Conservation (phyloP, 2,329 filamentous ascomycete genomes). For the Aspergillus bombycis region DNA sequence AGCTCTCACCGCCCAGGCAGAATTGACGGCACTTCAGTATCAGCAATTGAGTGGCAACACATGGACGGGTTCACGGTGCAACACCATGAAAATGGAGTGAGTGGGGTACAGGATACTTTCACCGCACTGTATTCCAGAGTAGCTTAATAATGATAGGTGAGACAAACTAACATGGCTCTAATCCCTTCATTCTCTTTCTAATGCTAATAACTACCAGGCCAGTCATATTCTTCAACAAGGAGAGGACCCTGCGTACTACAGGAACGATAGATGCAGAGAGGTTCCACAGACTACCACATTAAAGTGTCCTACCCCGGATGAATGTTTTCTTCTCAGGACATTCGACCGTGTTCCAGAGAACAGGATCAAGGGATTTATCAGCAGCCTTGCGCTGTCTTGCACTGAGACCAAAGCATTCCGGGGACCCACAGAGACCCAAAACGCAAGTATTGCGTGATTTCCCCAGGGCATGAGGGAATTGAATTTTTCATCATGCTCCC, state of each 20-base stretch:
- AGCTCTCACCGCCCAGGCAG: background rate
- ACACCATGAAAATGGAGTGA: background rate
- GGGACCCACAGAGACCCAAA: conserved; percentile 21
- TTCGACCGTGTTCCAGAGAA: conserved; percentile 7
- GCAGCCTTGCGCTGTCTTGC: conserved; percentile 12
- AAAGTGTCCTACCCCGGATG: background rate
- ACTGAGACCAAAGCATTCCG: conserved; percentile 21
- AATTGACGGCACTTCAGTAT: background rate
- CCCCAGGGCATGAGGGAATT: conserved; percentile 33
- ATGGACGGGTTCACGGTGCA: background rate
- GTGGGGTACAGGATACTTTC: background rate
- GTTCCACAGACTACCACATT: background rate
- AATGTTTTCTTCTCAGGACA: background rate
- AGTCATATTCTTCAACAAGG: background rate
- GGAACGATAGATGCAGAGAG: background rate
- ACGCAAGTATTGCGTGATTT: conserved; percentile 48
- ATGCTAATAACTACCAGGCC: background rate
- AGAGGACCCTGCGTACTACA: background rate
- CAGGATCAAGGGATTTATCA: conserved; percentile 22
- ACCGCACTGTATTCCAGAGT: background rate
- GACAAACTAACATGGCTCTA: background rate
- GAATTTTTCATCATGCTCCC: conserved; percentile 29
- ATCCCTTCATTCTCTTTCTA: background rate
- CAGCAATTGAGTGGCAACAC: background rate
- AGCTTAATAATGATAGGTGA: background rate